Conservation (phyloP, 345 rosid genomes). For the Eucalyptus albens region DNA sequence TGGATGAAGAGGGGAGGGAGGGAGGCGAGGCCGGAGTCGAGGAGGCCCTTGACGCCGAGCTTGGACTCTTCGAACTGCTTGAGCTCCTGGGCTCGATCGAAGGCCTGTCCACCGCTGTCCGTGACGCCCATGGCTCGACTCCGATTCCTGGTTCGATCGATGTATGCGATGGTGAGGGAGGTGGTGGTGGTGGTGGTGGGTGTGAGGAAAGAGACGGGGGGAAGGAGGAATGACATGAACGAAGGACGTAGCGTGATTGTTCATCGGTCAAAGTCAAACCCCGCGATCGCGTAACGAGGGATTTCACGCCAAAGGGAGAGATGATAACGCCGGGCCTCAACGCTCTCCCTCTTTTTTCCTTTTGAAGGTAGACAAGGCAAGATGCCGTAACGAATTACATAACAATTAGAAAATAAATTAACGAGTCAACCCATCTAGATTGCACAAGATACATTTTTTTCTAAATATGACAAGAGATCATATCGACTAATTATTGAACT, state of each 20-base stretch:
- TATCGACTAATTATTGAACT: too few relatives aligned
- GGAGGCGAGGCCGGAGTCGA: constrained; percentile 30
- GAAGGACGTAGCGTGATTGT: background rate
- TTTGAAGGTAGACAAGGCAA: too few relatives aligned
- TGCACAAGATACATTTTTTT: background rate
- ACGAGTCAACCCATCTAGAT: background rate
- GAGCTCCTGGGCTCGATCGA: constrained; percentile 14
- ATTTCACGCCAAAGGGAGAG: background rate
- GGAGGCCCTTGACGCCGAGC: constrained; percentile 33
- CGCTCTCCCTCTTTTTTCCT: too few relatives aligned
- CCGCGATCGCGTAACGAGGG: background rate
- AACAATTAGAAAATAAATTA: background rate
- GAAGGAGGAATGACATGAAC: background rate
- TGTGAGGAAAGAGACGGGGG: background rate
- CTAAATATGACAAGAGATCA: too few relatives aligned
- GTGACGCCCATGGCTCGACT: background rate
- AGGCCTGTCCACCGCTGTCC: background rate
- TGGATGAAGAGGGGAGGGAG: background rate
- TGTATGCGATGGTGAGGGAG: too few relatives aligned
- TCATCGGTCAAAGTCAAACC: background rate
- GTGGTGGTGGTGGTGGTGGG: rapidly evolving
- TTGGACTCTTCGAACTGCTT: constrained; percentile 34
- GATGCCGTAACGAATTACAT: background rate
- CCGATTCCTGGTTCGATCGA: background rate
- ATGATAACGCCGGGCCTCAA: too few relatives aligned